phyloP scores from a whole-genome alignment of 176 grass and related monocot species.

The Leersia perrieri region DNA sequence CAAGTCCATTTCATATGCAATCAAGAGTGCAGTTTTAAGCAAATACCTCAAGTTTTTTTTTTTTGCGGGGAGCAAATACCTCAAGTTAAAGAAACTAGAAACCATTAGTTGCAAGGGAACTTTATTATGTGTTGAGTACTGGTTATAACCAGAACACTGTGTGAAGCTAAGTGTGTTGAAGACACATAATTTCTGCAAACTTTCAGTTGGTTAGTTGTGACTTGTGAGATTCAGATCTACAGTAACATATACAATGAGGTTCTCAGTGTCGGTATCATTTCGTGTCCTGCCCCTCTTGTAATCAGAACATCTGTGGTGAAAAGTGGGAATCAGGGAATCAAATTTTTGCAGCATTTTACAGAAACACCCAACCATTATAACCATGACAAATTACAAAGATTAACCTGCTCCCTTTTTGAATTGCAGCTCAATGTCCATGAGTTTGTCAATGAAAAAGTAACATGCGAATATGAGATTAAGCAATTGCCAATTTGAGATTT shows the following conservation, averaged over 20 bases:
- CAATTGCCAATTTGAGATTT: background rate
- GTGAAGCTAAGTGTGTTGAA: background rate
- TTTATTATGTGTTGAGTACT: background rate
- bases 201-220: background rate
- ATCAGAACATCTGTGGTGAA: background rate
- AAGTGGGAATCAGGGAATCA: background rate
- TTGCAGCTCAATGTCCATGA: background rate
- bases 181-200: background rate
- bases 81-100: conserved; percentile 7
- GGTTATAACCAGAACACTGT: background rate
- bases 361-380: conserved; percentile 5
- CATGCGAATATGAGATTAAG: background rate
- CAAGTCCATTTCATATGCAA: background rate
- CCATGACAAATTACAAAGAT: background rate
- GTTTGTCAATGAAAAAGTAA: conserved; percentile 5
- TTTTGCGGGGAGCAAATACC: no score
- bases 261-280: background rate
- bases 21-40: background rate
- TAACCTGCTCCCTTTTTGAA: background rate
- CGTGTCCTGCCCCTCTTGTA: background rate
- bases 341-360: no score
- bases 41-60: background rate
- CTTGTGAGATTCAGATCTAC: background rate
- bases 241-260: background rate
- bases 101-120: background rate